Conservation (phyloP, 148 eudicot genomes). For the Beta vulgaris region DNA sequence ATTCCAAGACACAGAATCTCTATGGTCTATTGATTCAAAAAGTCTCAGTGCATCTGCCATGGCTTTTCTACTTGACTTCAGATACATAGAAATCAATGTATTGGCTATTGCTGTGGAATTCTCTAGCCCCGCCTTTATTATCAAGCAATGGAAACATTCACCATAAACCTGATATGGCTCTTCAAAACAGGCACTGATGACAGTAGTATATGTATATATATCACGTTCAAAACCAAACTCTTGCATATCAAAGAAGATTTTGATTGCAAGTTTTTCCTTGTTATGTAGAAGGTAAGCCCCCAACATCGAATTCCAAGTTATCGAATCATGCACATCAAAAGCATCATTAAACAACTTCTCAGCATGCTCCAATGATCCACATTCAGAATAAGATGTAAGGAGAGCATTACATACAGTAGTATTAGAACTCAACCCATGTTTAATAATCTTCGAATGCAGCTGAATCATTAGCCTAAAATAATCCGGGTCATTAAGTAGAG, state of each 20-base stretch:
- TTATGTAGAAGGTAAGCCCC: too few species aligned
- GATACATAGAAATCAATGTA: slow-evolving; percentile 66
- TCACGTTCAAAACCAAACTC: slow-evolving; percentile 51
- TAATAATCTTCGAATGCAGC: slow-evolving; percentile 55
- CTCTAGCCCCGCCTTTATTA: slow-evolving; percentile 59
- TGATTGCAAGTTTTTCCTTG: slow-evolving; percentile 43
- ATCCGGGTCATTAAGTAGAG: slow-evolving; percentile 49
- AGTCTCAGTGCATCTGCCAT: slow-evolving; percentile 54
- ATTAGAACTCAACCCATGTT: slow-evolving; percentile 48
- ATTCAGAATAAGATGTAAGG: slow-evolving; percentile 56
- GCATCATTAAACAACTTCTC: slow-evolving; percentile 43
- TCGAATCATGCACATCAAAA: slow-evolving; percentile 37
- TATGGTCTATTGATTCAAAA: slow-evolving; percentile 44
- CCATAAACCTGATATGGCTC: slow-evolving; percentile 38
- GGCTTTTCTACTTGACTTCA: slow-evolving; percentile 34
- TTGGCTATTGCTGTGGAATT: slow-evolving; percentile 48
- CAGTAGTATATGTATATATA: slow-evolving; percentile 55
- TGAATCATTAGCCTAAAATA: slow-evolving; percentile 42
- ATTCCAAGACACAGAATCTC: slow-evolving; percentile 72
- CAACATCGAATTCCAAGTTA: slow-evolving; percentile 76
- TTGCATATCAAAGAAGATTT: slow-evolving; percentile 56
- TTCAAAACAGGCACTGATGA: slow-evolving; percentile 60
- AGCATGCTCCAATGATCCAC: slow-evolving; percentile 53
- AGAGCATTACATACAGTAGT: slow-evolving; percentile 57
- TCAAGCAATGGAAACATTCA: slow-evolving; percentile 52